Conservation (phyloP, 2,329 filamentous ascomycete genomes). For the Fusarium sterilihyphosum region DNA sequence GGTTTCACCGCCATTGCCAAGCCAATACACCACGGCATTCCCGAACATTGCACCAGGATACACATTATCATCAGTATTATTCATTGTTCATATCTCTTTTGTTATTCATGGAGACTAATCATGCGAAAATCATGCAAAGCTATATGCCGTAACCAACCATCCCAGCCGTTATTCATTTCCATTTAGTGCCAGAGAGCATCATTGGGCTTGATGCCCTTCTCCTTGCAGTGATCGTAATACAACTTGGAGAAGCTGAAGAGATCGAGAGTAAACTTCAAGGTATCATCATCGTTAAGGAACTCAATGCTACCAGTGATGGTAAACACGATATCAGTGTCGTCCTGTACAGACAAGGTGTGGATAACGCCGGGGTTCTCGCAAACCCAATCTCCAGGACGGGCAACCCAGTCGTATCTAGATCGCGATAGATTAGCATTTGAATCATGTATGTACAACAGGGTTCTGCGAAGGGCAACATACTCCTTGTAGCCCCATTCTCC, state of each 20-base stretch:
- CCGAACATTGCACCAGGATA: background rate
- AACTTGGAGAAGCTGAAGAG: conserved; percentile 38
- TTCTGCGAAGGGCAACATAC: background rate
- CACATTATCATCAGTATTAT: background rate
- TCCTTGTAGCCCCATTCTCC: conserved; percentile 41
- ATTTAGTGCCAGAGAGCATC: conserved; percentile 26
- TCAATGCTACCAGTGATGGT: conserved; percentile 40
- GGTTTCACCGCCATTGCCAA: background rate
- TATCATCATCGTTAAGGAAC: conserved; percentile 41
- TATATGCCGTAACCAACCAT: background rate
- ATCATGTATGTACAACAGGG: background rate
- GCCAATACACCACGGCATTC: background rate
- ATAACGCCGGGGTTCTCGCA: conserved; percentile 40
- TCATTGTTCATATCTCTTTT: background rate
- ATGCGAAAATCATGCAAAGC: background rate
- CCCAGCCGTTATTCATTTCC: background rate
- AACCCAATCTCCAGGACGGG: conserved; percentile 39
- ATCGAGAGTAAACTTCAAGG: conserved; percentile 34
- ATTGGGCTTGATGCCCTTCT: conserved; percentile 29
- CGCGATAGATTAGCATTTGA: background rate
- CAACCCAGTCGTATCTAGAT: conserved; percentile 40
- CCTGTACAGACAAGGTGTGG: conserved; percentile 37
- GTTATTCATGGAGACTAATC: background rate
- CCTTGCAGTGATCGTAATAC: conserved; percentile 31
- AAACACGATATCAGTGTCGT: conserved; percentile 40